phyloP scores from a whole-genome alignment of 441 rosid genomes.

The Gossypium gossypioides region DNA sequence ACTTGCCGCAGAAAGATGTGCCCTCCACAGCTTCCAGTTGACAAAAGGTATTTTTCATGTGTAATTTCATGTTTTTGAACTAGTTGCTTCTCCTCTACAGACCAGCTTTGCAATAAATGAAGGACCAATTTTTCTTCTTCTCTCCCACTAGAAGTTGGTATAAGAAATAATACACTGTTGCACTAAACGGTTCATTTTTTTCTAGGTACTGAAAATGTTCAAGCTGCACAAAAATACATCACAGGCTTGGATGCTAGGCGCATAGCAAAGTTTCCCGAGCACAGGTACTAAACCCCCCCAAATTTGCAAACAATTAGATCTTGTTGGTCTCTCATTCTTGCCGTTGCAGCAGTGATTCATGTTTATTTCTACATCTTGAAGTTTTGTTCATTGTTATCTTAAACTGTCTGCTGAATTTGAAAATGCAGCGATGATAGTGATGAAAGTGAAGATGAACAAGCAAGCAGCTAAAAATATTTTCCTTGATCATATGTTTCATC shows the following conservation, averaged over 20 bases:
- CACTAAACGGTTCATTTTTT: not conserved
- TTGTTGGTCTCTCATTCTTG: not conserved
- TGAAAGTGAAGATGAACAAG: slow-evolving; percentile 59
- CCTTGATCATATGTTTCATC: not conserved
- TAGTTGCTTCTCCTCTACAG: not conserved
- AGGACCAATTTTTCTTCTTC: not conserved
- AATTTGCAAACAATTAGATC: not conserved
- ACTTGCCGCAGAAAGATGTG: slow-evolving; percentile 92
- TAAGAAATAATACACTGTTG: not conserved
- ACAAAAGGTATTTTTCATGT: slow-evolving; percentile 43
- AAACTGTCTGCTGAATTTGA: slow-evolving; percentile 4
- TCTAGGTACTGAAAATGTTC: slow-evolving; percentile 71
- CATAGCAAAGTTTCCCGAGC: slow-evolving; percentile 63
- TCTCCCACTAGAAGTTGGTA: not conserved
- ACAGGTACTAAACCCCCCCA: slow-evolving; percentile 38
- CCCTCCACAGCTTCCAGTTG: slow-evolving; percentile 72
- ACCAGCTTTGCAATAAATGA: not conserved
- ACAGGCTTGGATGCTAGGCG: slow-evolving; percentile 96
- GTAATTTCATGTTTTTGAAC: not conserved
- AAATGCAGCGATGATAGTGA: slow-evolving; percentile 78
- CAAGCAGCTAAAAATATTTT: slow-evolving; percentile 33
- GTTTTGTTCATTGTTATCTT: not conserved
- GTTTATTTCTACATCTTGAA: not conserved
- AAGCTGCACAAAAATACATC: slow-evolving; percentile 79
- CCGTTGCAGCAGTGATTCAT: not conserved